A percentile compares a stretch with the other conserved stretches of the same genome.
These are phyloP conservation scores for Tulasnella calospora DNA, from an alignment of 768 basidiomycete genomes.

Conservation along the genomic window DNA sequence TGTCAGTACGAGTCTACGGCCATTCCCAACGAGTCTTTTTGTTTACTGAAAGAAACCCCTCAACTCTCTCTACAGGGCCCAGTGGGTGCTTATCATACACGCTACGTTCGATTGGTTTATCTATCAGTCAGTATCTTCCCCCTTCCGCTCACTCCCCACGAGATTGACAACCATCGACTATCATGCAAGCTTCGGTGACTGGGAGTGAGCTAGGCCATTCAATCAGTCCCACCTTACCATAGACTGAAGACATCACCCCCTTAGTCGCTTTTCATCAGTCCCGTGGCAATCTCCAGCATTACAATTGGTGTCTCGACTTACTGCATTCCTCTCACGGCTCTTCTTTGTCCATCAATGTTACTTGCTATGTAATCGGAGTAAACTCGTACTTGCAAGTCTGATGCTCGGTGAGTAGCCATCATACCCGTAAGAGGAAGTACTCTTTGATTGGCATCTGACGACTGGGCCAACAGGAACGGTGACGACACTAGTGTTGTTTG, in stretches of 20 bases:
- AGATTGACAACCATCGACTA: not conserved
- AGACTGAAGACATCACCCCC: not conserved
- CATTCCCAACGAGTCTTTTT: not conserved
- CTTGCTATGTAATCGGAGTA: not conserved
- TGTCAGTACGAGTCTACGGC: not conserved
- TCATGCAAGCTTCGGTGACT: not conserved
- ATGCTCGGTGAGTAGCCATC: not conserved
- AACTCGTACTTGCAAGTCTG: not conserved
- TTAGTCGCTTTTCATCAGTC: not conserved
- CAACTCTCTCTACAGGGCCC: not conserved
- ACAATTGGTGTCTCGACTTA: not conserved
- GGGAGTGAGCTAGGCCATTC: not conserved
- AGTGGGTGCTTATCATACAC: not conserved
- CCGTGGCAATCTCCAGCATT: not conserved
- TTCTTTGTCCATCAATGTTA: constrained; percentile 10
- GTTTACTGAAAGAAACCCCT: not conserved
- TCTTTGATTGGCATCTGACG: not conserved
- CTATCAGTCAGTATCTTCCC: not conserved
- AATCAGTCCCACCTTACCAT: not conserved
- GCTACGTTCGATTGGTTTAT: not conserved
- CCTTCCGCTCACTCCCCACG: not conserved
- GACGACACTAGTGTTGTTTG: not conserved
- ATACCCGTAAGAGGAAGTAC: not conserved
- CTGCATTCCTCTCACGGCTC: not conserved
- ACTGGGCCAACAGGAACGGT: not conserved